These are phyloP conservation scores for Penicillium verhagenii DNA, from an alignment of 495 filamentous ascomycete species.

Conservation along the genomic window DNA sequence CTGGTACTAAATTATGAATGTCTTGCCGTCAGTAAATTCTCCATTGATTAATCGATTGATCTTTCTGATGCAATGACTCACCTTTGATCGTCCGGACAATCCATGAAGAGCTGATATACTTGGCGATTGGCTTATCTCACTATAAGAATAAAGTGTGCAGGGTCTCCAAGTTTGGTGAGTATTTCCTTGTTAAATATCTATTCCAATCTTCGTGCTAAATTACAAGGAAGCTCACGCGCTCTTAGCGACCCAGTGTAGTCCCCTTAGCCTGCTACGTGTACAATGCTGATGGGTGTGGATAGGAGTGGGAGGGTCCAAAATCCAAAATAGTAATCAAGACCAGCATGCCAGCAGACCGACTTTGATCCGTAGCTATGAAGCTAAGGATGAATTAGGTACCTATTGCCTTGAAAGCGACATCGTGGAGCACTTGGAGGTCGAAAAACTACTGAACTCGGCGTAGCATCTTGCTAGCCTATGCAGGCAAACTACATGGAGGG, in stretches of 20 bases:
- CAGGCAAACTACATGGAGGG: not conserved
- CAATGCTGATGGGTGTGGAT: conserved; percentile 33
- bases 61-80: conserved; percentile 17
- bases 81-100: conserved; percentile 34
- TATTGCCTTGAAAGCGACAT: not conserved
- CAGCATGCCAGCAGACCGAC: conserved; percentile 21
- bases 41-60: too few relatives aligned
- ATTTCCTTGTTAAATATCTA: conserved; percentile 12
- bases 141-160: conserved; percentile 4
- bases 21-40: not conserved
- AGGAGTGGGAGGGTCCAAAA: conserved; percentile 15
- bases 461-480: not conserved
- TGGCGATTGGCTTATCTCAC: not conserved
- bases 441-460: not conserved
- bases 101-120: conserved; percentile 26
- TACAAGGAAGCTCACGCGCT: conserved; percentile 7
- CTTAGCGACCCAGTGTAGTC: conserved; percentile 24
- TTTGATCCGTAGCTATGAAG: conserved; percentile 1
- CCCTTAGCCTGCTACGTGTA: conserved; percentile 36
- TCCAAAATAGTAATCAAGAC: conserved; percentile 25
- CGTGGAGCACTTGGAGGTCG: not conserved
- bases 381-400: conserved; percentile 4
- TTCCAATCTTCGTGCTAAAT: conserved; percentile 1
- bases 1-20: conserved; percentile 35
- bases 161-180: not conserved